Base-by-base conservation (phyloP, 2,329 filamentous ascomycete species). In the Plectosphaerella cucumerina region DNA sequence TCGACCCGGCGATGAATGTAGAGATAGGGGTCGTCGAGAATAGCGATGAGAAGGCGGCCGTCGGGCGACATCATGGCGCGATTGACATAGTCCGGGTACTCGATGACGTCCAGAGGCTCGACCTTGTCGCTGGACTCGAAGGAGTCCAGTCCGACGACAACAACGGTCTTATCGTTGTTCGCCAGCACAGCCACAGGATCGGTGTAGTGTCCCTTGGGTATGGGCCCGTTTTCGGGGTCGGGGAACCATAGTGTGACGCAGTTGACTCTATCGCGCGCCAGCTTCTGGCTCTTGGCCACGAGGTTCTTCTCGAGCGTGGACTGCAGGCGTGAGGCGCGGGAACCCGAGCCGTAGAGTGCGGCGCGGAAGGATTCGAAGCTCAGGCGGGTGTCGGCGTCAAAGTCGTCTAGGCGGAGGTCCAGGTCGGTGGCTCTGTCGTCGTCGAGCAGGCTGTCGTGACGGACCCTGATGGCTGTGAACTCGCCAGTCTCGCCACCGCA, bases 51-150 rank as follows among this genome's bases (percentile, higher is more conserved):
- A 11, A 93, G 71, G 18, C 78, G 81, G 1, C 92, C 93, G 64
- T 97, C 88, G 0, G 93, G 94, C 6, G 93, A 97, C 48, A 99
- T 86, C n/a, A 92, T 83, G 33, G 92, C 90, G 62, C 95, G 90
- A 62, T 99, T 99, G 73, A 97, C 93, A 57, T 85, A 88, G 63
- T 93, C 88, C 5, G 89, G 86, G 57, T 96, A 86, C 4, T 81
- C 77, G 49, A 97, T 73, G 42, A 85, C 78, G 50, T 89, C 84
- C 20, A 95, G 70, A 34, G 87, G 76, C 53, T 87, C 76, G 14
- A 68, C 66, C 45, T 67, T 67, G 15, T 72, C 67, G 43, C 65
- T 65, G 33, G 60, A 60, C 4, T 71, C 68, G 48, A 84, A 81
- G 48, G 86, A 81, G 23, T 81, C 75, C 18, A 97, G 74, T 46